Evolutionary conservation across 768 basidiomycete species (phyloP).

Genomic region (Collybia mongolica): DNA sequence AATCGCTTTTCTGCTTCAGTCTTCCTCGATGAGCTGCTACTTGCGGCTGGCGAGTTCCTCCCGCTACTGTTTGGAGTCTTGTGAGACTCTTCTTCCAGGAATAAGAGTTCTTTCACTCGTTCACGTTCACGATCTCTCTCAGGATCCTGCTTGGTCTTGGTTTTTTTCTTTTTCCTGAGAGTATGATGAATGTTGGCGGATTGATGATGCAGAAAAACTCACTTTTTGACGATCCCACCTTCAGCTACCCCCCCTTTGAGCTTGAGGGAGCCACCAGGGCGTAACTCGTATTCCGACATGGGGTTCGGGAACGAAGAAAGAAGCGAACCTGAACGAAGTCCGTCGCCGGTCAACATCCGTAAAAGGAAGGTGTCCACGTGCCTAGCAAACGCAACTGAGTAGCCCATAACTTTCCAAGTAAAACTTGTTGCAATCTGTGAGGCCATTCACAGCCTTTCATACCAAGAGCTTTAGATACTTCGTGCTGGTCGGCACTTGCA

Average conservation of each 20-base stretch:
- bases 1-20: slow-evolving; percentile 89
- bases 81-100: slow-evolving; percentile 47
- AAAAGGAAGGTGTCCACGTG: slow-evolving; percentile 22
- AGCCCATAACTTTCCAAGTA: no score
- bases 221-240: slow-evolving; percentile 86
- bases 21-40: slow-evolving; percentile 54
- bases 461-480: slow-evolving; percentile 10
- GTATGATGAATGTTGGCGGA: slow-evolving; percentile 7
- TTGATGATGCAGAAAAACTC: slow-evolving; percentile 20
- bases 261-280: slow-evolving; percentile 86
- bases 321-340: slow-evolving; percentile 4
- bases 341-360: slow-evolving; percentile 1
- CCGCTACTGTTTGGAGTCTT: slow-evolving; percentile 53
- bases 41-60: slow-evolving; percentile 59
- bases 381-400: not conserved
- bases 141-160: slow-evolving; percentile 56
- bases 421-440: no score
- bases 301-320: slow-evolving; percentile 9
- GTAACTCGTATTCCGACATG: slow-evolving; percentile 86
- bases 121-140: slow-evolving; percentile 47
- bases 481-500: slow-evolving; percentile 6
- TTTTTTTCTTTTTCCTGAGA: slow-evolving; percentile 86
- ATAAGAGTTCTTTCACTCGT: slow-evolving; percentile 47
- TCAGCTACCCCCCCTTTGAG: slow-evolving; percentile 81
- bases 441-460: slow-evolving; percentile 6